Evolutionary conservation across 345 rosid species (phyloP), one percentile per base, ranked within the genome.

Genomic region (Euclidium syriacum): DNA sequence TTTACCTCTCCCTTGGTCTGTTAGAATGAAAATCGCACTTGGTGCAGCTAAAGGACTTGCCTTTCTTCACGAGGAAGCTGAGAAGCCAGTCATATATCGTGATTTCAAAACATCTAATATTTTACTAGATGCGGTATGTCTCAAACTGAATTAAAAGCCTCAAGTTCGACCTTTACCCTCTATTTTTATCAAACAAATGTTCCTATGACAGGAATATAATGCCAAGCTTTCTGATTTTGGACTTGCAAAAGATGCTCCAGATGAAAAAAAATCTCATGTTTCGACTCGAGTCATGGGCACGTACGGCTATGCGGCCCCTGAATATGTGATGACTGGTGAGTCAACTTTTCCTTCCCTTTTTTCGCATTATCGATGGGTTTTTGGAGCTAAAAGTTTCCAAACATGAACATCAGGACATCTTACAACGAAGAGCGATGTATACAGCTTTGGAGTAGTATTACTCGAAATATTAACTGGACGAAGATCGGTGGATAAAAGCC

Each of bases 261-360:
- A 87, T 52, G 95, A 80, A 43, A 89, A 78, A 58, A 87, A 85
- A 64, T 84, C 91, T 22, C 95, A 87, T 23, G 95, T 87, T 27
- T 87, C 95, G 41, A 87, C 95, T 56, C 72, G 95, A 47, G 91
- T 87, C 22, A 85, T 87, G 91, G 95, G 91, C 64, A 87, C 95
- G 8, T 85, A 85, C 68, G 95, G 95, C 46, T 87, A 87, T 70
- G 95, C 91, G 5, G 95, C 95, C n/a, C 91, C 95, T 4, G 88
- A 85, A 55, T 87, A 87, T 73, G 91, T 87, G 46, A 87, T 83
- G 95, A 87, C 88, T 48, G 95, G 91, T 85, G 57, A 19, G 85
- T 71, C 19, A 42, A 43, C 15, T 30, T 32, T 58, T 38, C 10
- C 36, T 22, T 10, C 23, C n/a, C 17, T 25, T 33, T 4, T 10